These are phyloP conservation scores for Citrullus colocynthis DNA, from an alignment of 306 rosid species.

Conservation along the genomic window DNA sequence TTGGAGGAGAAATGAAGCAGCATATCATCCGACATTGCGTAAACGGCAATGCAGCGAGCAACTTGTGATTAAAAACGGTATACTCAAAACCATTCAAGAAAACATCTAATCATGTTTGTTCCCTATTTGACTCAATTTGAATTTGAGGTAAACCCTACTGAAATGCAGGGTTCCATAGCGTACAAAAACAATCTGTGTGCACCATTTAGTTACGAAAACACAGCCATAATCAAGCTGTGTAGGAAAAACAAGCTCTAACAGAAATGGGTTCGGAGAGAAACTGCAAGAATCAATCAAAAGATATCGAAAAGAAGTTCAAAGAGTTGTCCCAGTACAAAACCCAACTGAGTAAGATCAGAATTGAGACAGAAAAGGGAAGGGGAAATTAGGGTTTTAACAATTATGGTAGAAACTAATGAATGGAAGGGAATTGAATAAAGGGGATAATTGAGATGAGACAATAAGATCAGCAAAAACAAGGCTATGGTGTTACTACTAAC, in stretches of 20 bases:
- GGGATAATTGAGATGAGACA: background rate
- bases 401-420: conserved; percentile 2
- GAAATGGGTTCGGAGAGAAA: conserved; percentile 5
- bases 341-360: background rate
- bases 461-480: background rate
- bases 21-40: conserved; percentile 86
- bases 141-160: conserved; percentile 13
- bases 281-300: background rate
- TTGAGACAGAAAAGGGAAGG: background rate
- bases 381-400: conserved; percentile 1
- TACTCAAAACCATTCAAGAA: conserved; percentile 18
- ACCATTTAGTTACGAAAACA: background rate
- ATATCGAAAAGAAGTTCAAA: background rate
- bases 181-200: background rate
- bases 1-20: conserved; percentile 90
- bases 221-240: conserved; percentile 3
- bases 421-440: background rate
- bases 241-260: background rate
- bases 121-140: conserved; percentile 12
- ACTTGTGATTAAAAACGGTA: background rate
- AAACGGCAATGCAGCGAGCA: conserved; percentile 4
- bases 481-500: background rate
- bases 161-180: conserved; percentile 16
- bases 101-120: background rate
- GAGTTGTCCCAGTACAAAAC: background rate